phyloP scores from a whole-genome alignment of 1,139 yeast genomes.

The Sugiyamaella novakii region DNA sequence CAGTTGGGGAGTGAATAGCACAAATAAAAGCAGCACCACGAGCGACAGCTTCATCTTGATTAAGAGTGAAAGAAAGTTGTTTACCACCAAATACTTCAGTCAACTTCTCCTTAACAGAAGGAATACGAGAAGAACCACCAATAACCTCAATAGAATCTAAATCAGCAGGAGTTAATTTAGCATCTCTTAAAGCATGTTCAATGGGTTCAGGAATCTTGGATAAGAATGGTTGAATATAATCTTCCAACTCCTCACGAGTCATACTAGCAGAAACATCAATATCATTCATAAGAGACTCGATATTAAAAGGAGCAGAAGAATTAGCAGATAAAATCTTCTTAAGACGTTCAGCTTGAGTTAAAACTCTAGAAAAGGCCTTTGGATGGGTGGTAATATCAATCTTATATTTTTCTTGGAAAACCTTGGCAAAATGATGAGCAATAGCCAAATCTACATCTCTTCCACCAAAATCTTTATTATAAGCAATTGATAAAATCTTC shows the following conservation, averaged over 20 bases:
- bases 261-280: constrained; percentile 90
- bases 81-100: constrained; percentile 83
- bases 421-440: constrained; percentile 92
- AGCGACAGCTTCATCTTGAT: constrained; percentile 99
- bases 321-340: constrained; percentile 97
- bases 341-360: constrained; percentile 87
- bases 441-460: constrained; percentile 93
- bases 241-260: constrained; percentile 92
- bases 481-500: constrained; percentile 88
- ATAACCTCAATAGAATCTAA: constrained; percentile 90
- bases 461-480: constrained; percentile 97
- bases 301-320: constrained; percentile 89
- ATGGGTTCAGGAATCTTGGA: constrained; percentile 75
- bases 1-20: constrained; percentile 98
- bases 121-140: constrained; percentile 99
- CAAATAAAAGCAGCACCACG: constrained; percentile 99
- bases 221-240: constrained; percentile 78
- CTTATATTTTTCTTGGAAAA: constrained; percentile 88
- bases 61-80: constrained; percentile 88
- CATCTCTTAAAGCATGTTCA: constrained; percentile 77
- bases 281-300: constrained; percentile 97
- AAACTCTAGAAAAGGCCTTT: constrained; percentile 92
- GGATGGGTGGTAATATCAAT: constrained; percentile 88
- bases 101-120: constrained; percentile 81
- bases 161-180: constrained; percentile 70